These are phyloP conservation scores for Eucalyptus polyanthemos DNA, from an alignment of 345 rosid species.

Conservation along the genomic window DNA sequence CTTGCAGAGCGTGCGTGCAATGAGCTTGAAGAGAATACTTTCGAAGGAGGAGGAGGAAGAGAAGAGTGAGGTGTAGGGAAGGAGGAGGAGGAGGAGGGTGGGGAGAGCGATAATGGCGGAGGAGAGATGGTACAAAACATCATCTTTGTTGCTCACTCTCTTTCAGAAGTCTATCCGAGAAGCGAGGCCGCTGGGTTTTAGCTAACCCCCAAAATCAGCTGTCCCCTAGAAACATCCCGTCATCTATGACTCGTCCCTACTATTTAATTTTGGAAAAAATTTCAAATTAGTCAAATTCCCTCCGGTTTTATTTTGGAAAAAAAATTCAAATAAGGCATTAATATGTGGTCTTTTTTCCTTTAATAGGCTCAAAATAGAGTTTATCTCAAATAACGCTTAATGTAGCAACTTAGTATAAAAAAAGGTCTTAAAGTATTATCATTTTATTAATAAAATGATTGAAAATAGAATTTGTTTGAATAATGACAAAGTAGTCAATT, in stretches of 20 bases:
- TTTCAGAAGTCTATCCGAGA: not conserved
- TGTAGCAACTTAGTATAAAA: no score
- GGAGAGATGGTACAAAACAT: not conserved
- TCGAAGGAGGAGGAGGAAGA: not conserved
- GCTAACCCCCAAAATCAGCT: not conserved
- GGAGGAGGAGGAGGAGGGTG: not conserved
- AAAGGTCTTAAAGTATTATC: accelerated
- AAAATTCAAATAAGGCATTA: no score
- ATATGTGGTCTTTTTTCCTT: accelerated
- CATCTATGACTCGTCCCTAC: no score
- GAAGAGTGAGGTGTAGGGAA: not conserved
- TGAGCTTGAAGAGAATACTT: not conserved
- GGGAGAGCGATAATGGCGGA: not conserved
- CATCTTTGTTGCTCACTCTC: not conserved
- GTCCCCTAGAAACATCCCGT: no score
- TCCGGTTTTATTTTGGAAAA: no score
- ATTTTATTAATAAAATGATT: no score
- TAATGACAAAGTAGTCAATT: not conserved
- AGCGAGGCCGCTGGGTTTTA: not conserved
- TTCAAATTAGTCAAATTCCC: no score
- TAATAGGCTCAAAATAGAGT: not conserved
- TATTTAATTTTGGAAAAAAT: no score
- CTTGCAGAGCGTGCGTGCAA: not conserved
- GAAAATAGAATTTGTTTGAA: accelerated
- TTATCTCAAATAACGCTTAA: not conserved